These are phyloP conservation scores for Poa annua DNA, from an alignment of 176 grass and related monocot species.

Conservation along the genomic window DNA sequence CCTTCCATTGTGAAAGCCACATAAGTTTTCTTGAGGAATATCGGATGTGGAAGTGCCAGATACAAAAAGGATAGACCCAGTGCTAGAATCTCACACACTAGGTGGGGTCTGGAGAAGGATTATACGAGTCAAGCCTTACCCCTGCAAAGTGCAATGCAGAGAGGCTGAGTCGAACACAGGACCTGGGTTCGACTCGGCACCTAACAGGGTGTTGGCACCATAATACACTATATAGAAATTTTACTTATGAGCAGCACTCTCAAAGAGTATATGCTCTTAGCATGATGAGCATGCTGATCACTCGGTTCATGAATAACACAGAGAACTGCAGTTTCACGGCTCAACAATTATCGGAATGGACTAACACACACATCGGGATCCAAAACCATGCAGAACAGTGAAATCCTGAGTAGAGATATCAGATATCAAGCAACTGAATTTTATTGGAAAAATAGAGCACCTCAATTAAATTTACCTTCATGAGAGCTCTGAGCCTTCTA, in stretches of 20 bases:
- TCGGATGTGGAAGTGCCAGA: conserved; percentile 1
- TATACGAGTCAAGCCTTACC: no score
- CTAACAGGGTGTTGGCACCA: conserved; percentile 4
- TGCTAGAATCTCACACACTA: no score
- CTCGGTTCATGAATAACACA: conserved; percentile 7
- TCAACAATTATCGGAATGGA: conserved; percentile 17
- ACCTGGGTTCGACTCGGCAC: neutral
- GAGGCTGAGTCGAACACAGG: no score
- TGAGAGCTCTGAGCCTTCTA: neutral
- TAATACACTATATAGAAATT: conserved; percentile 25
- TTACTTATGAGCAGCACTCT: conserved; percentile 21
- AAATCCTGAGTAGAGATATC: neutral
- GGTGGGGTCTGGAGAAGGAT: no score
- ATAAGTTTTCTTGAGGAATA: conserved; percentile 3
- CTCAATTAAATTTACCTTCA: conserved; percentile 8
- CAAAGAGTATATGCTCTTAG: neutral
- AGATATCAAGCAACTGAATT: neutral
- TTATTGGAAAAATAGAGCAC: neutral
- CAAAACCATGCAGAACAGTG: conserved; percentile 25
- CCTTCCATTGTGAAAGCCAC: conserved; percentile 29
- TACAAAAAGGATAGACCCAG: neutral
- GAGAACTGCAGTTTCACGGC: conserved; percentile 14
- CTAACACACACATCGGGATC: neutral
- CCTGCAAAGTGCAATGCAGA: no score
- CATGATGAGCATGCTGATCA: conserved; percentile 11